Percentiles rank a stretch among this genome's conserved stretches.
Evolutionary conservation across 345 rosid species (phyloP).

Genomic region (Syzygium aromaticum): DNA sequence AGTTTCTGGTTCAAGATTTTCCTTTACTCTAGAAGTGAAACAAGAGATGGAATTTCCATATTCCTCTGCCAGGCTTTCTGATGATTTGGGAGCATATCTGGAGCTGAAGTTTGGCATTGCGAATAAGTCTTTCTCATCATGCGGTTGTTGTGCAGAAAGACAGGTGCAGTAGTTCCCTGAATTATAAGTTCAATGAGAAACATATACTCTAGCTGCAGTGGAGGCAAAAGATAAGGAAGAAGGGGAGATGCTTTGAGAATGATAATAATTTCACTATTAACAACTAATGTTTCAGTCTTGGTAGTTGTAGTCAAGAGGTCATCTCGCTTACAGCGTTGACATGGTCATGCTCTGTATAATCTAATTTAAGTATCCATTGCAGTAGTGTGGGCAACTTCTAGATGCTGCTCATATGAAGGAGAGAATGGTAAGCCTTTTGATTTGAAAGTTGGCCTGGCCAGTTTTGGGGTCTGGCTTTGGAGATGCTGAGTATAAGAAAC

Average conservation of each 20-base stretch:
- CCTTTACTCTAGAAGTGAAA: neutral
- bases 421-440: neutral
- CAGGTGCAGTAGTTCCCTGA: slow-evolving; percentile 56
- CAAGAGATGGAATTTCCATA: slow-evolving; percentile 20
- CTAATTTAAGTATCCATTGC: neutral
- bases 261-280: neutral
- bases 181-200: neutral
- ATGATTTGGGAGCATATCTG: slow-evolving; percentile 22
- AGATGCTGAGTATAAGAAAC: neutral
- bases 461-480: neutral
- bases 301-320: neutral
- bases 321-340: neutral
- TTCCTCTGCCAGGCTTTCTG: slow-evolving; percentile 23
- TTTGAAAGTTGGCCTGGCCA: neutral
- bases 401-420: neutral
- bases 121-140: slow-evolving; percentile 31
- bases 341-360: neutral
- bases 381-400: neutral
- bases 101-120: slow-evolving; percentile 30
- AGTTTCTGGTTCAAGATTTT: slow-evolving; percentile 18
- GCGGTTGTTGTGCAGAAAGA: slow-evolving; percentile 37
- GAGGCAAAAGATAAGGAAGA: neutral
- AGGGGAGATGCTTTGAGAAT: neutral
- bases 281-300: neutral
- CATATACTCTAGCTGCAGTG: neutral